Evolutionary conservation across 2,329 filamentous ascomycete genomes (phyloP).

Genomic region (Didymella sp.): DNA sequence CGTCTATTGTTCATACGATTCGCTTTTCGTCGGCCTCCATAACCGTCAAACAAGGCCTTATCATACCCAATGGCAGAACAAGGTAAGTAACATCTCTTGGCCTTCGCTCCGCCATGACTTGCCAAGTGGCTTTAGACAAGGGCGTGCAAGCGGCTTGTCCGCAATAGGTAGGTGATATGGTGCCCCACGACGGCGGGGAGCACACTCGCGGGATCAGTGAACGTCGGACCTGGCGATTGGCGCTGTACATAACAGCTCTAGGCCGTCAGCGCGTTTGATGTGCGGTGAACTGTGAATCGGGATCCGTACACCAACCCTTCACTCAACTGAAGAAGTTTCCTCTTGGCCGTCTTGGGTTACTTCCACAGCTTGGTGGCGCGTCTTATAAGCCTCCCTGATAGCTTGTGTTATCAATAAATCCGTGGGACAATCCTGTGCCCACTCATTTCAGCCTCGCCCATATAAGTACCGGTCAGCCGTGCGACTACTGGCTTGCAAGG

Average conservation of each 20-base stretch:
- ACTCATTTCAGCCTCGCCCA: slow-evolving; percentile 24
- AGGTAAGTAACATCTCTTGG: slow-evolving; percentile 24
- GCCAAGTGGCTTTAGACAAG: slow-evolving; percentile 29
- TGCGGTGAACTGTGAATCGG: slow-evolving; percentile 16
- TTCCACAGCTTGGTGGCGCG: slow-evolving; percentile 19
- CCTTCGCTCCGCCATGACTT: slow-evolving; percentile 21
- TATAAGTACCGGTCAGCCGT: slow-evolving; percentile 32
- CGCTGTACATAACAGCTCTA: slow-evolving; percentile 28
- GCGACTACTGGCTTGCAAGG: slow-evolving; percentile 21
- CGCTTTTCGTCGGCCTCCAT: slow-evolving; percentile 22
- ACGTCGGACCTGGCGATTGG: slow-evolving; percentile 31
- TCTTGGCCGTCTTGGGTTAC: slow-evolving; percentile 38
- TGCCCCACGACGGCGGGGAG: slow-evolving; percentile 17
- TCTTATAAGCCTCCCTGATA: slow-evolving; percentile 24
- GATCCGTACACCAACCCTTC: slow-evolving; percentile 24
- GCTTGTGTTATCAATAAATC: slow-evolving; percentile 28
- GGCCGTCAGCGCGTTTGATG: slow-evolving; percentile 13
- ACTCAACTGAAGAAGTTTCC: slow-evolving; percentile 18
- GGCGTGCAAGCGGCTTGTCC: slow-evolving; percentile 20
- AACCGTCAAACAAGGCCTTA: slow-evolving; percentile 19
- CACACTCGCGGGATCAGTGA: slow-evolving; percentile 20
- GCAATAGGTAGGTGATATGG: slow-evolving; percentile 31
- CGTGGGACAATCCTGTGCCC: slow-evolving; percentile 9
- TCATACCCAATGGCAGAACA: slow-evolving; percentile 20
- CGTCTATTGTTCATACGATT: slow-evolving; percentile 7